Conservation (phyloP, 176 grass and related monocot species). For the Triticum turgidum region DNA sequence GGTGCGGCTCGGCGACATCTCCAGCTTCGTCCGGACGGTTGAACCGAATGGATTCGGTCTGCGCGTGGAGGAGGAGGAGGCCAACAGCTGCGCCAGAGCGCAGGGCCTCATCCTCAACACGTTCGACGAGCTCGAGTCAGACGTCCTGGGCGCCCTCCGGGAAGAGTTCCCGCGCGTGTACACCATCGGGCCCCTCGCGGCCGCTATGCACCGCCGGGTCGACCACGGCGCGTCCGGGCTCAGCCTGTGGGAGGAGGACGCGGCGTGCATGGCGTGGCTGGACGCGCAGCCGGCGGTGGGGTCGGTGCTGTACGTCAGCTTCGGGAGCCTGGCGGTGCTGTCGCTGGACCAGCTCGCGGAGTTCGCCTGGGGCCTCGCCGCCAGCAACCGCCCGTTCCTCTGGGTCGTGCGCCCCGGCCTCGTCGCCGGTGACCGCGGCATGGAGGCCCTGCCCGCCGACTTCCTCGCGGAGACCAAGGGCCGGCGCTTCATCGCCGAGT, state of each 20-base stretch:
- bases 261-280: conserved; percentile 45
- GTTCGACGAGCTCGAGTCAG: conserved; percentile 42
- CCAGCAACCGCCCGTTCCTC: conserved; percentile 24
- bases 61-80: conserved; percentile 49
- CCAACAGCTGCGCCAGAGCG: conserved; percentile 49
- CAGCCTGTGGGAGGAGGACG: conserved; percentile 65
- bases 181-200: conserved; percentile 43
- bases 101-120: conserved; percentile 58
- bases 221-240: neutral
- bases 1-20: conserved; percentile 69
- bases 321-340: conserved; percentile 51
- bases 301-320: conserved; percentile 61
- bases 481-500: conserved; percentile 36
- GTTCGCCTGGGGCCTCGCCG: conserved; percentile 44
- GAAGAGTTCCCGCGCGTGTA: conserved; percentile 41
- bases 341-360: conserved; percentile 27
- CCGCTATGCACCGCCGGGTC: conserved; percentile 11
- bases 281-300: conserved; percentile 30
- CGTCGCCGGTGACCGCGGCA: conserved; percentile 14
- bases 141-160: conserved; percentile 38
- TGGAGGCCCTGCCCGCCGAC: neutral
- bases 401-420: conserved; percentile 38
- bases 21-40: conserved; percentile 77
- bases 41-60: conserved; percentile 49
- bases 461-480: conserved; percentile 20